Evolutionary conservation across 2,329 filamentous ascomycete species (phyloP).

Genomic region (Phaeomoniella chlamydospora): DNA sequence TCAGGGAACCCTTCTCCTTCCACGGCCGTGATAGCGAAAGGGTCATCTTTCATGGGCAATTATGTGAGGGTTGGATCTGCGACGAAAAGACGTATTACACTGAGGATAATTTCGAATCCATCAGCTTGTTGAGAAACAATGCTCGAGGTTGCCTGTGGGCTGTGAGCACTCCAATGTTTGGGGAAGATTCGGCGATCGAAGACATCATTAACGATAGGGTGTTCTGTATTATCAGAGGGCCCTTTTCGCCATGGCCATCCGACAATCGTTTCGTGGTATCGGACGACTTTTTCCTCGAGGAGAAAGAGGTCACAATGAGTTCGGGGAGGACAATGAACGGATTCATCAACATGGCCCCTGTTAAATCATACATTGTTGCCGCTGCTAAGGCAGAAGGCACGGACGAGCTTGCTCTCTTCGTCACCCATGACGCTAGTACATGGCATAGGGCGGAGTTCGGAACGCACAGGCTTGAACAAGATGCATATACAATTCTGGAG

Average conservation of each 20-base stretch:
- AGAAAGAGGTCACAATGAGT: constrained; percentile 59
- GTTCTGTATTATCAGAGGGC: constrained; percentile 65
- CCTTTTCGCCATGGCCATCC: constrained; percentile 53
- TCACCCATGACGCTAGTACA: constrained; percentile 65
- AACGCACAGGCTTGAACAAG: constrained; percentile 69
- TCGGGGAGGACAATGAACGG: constrained; percentile 61
- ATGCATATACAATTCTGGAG: constrained; percentile 84
- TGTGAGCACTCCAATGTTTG: constrained; percentile 58
- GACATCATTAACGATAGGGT: constrained; percentile 56
- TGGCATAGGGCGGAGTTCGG: constrained; percentile 92
- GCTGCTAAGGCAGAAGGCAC: constrained; percentile 68
- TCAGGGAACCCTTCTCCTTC: constrained; percentile 50
- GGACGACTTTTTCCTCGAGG: constrained; percentile 57
- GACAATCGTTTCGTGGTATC: constrained; percentile 70
- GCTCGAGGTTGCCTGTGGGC: constrained; percentile 80
- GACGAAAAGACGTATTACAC: constrained; percentile 58
- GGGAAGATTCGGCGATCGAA: constrained; percentile 34
- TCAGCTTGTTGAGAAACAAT: constrained; percentile 50
- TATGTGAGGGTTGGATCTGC: constrained; percentile 51
- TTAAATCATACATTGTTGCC: constrained; percentile 76
- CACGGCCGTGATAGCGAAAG: constrained; percentile 72
- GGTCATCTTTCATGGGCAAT: constrained; percentile 69
- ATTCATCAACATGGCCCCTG: constrained; percentile 64
- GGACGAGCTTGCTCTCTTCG: constrained; percentile 81
- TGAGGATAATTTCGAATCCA: constrained; percentile 63